Evolutionary conservation across 169 alveolate species (phyloP).

Genomic region (Toxoplasma gondii): DNA sequence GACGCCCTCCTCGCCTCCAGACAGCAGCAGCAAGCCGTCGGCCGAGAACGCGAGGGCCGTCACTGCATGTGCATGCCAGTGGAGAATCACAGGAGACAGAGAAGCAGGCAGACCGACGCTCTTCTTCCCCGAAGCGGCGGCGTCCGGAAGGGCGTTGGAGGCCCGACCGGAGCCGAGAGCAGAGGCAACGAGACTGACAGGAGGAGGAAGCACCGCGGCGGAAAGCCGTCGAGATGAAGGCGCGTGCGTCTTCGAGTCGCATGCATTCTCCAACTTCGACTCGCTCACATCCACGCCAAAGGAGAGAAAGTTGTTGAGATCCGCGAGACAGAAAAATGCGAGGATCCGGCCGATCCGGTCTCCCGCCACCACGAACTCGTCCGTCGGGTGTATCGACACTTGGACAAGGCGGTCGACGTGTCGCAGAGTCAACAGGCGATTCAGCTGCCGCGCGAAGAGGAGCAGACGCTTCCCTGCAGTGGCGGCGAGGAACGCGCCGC

Average conservation of each 20-base stretch:
- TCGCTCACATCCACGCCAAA: neutral
- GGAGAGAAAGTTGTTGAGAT: neutral
- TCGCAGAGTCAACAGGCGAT: conserved; percentile 39
- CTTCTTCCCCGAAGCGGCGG: neutral
- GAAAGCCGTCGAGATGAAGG: neutral
- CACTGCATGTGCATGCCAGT: conserved; percentile 88
- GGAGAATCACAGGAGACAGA: conserved; percentile 57
- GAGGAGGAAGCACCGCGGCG: neutral
- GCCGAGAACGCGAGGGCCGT: conserved; percentile 74
- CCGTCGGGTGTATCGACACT: conserved; percentile 66
- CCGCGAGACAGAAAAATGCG: neutral
- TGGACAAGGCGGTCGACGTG: conserved; percentile 55
- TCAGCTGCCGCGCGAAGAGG: conserved; percentile 40
- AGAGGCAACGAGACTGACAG: neutral
- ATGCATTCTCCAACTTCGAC: too few relatives aligned
- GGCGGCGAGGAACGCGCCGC: conserved; percentile 43
- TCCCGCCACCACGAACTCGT: conserved; percentile 52
- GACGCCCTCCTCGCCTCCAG: conserved; percentile 89
- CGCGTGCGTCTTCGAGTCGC: neutral
- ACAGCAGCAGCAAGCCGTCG: conserved; percentile 76
- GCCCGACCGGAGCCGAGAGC: too few relatives aligned
- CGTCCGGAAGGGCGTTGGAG: neutral
- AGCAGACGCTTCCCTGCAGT: conserved; percentile 49
- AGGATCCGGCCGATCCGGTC: conserved; percentile 50
- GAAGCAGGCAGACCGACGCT: neutral